These are phyloP conservation scores for Boletales sp. DNA, from an alignment of 768 basidiomycete genomes.

Conservation along the genomic window DNA sequence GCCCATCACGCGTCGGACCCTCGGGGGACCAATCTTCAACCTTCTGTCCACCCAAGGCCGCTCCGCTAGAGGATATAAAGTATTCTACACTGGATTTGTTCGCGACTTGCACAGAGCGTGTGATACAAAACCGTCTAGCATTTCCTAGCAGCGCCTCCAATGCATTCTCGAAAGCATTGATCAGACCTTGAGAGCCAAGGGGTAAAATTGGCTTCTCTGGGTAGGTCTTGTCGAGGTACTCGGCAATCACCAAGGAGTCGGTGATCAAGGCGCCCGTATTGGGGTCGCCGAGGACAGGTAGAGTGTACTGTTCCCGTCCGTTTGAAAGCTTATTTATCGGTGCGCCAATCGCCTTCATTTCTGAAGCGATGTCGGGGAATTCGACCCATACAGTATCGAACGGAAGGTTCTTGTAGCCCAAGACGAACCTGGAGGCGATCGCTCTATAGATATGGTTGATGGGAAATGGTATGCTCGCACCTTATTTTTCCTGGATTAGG, in stretches of 20 bases:
- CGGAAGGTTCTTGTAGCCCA: slow-evolving; percentile 32
- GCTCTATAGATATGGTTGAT: neutral
- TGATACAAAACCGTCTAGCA: slow-evolving; percentile 11
- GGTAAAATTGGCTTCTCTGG: slow-evolving; percentile 30
- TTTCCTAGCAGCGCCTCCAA: neutral
- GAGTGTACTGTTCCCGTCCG: slow-evolving; percentile 24
- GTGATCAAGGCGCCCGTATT: slow-evolving; percentile 25
- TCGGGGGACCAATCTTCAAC: slow-evolving; percentile 31
- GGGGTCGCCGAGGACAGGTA: slow-evolving; percentile 34
- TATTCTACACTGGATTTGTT: slow-evolving; percentile 33
- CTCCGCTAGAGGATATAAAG: slow-evolving; percentile 36
- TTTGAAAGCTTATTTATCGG: slow-evolving; percentile 13
- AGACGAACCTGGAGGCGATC: slow-evolving; percentile 21
- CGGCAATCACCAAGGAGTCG: slow-evolving; percentile 31
- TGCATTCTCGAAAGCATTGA: slow-evolving; percentile 18
- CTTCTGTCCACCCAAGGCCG: slow-evolving; percentile 26
- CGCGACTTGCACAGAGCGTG: slow-evolving; percentile 28
- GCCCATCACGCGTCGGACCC: slow-evolving; percentile 30
- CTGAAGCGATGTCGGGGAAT: slow-evolving; percentile 29
- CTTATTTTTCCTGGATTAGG: slow-evolving; percentile 39
- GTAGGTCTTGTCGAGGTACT: slow-evolving; percentile 36
- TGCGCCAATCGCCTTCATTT: slow-evolving; percentile 25
- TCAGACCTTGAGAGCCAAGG: slow-evolving; percentile 17
- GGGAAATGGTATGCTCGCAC: slow-evolving; percentile 8
- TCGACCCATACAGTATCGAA: slow-evolving; percentile 35